Evolutionary conservation across 495 filamentous ascomycete genomes (phyloP).

Genomic region (Aspergillus saccharolyticus): DNA sequence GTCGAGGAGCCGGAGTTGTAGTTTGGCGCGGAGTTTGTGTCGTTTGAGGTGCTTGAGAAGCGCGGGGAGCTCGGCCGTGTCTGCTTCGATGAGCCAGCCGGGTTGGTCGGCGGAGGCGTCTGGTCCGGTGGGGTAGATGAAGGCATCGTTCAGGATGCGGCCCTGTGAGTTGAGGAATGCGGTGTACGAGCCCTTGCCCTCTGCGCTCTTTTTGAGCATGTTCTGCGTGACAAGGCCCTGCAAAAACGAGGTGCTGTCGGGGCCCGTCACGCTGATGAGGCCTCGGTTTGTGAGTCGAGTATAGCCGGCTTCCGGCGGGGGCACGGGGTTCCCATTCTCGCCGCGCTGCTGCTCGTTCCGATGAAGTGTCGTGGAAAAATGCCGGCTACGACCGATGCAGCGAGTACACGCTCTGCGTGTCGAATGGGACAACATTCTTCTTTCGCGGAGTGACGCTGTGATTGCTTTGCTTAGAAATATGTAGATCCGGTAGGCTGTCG

Average conservation of each 20-base stretch:
- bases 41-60: constrained; percentile 69
- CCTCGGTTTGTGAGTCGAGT: constrained; percentile 60
- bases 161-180: constrained; percentile 85
- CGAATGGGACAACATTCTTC: constrained; percentile 31
- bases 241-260: constrained; percentile 75
- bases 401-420: constrained; percentile 24
- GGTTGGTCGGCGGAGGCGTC: constrained; percentile 34
- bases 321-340: constrained; percentile 16
- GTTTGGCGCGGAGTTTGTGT: constrained; percentile 78
- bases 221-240: constrained; percentile 82
- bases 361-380: constrained; percentile 31
- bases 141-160: constrained; percentile 79
- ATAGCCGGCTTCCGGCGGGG: constrained; percentile 38
- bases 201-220: constrained; percentile 42
- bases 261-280: constrained; percentile 71
- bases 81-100: constrained; percentile 76
- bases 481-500: neutral
- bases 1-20: constrained; percentile 59
- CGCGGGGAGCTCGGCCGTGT: constrained; percentile 54
- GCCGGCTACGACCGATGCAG: constrained; percentile 22
- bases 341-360: constrained; percentile 16
- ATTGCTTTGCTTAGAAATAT: constrained; percentile 7
- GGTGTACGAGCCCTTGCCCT: constrained; percentile 56
- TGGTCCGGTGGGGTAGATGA: constrained; percentile 63
- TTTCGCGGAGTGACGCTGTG: constrained; percentile 3